Evolutionary conservation across 2,329 filamentous ascomycete species (phyloP).

Genomic region (Didymella exigua): DNA sequence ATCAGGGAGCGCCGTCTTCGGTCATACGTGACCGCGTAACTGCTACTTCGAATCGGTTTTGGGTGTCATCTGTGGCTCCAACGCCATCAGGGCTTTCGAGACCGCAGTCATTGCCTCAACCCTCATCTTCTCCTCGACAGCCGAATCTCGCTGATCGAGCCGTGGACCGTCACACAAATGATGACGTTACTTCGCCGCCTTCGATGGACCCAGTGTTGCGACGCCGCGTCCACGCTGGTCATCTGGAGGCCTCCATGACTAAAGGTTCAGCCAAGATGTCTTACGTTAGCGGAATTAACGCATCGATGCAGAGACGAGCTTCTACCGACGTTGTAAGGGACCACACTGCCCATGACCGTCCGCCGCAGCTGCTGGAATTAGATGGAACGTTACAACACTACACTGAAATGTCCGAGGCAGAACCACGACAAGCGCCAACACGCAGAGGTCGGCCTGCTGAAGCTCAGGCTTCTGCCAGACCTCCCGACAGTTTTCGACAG

Average conservation of each 20-base stretch:
- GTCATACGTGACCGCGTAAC: conserved; percentile 11
- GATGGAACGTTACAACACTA: conserved; percentile 34
- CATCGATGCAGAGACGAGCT: not conserved
- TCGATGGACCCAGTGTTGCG: conserved; percentile 26
- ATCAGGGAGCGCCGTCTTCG: conserved; percentile 13
- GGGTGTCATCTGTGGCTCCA: conserved; percentile 27
- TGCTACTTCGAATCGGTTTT: conserved; percentile 18
- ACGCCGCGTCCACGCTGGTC: not conserved
- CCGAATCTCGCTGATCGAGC: conserved; percentile 21
- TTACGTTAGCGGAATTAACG: not conserved
- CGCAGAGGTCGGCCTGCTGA: not conserved
- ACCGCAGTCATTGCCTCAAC: conserved; percentile 32
- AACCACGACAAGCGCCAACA: not conserved
- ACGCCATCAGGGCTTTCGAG: conserved; percentile 24
- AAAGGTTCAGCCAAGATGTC: not conserved
- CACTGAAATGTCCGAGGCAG: conserved; percentile 26
- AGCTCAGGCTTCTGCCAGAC: not conserved
- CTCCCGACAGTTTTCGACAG: not conserved
- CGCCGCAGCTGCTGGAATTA: conserved; percentile 31
- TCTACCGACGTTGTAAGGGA: not conserved
- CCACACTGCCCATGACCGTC: not conserved
- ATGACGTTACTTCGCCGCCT: conserved; percentile 19
- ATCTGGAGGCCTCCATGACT: not conserved
- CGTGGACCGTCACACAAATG: conserved; percentile 6
- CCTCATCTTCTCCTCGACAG: conserved; percentile 26